These are phyloP conservation scores for Naumovozyma dairenensis DNA, from an alignment of 805 yeast species.

Conservation along the genomic window DNA sequence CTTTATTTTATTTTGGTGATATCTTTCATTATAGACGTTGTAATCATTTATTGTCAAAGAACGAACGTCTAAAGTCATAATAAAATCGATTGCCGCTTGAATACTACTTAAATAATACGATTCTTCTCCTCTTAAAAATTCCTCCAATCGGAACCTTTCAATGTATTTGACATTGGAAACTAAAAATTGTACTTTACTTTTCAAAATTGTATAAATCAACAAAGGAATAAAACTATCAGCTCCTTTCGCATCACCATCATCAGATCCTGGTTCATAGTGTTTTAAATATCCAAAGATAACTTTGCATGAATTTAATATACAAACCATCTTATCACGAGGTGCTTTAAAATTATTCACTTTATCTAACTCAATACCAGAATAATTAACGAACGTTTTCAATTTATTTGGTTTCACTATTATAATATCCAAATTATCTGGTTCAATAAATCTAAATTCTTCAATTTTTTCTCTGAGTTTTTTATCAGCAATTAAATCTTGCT, in stretches of 20 bases:
- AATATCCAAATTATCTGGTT: constrained; percentile 72
- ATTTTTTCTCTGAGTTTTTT: constrained; percentile 39
- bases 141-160: constrained; percentile 70
- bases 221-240: constrained; percentile 95
- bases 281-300: constrained; percentile 82
- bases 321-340: constrained; percentile 89
- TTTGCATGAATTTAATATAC: constrained; percentile 84
- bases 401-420: constrained; percentile 33
- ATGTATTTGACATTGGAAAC: constrained; percentile 75
- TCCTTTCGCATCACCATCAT: constrained; percentile 55
- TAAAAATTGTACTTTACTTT: constrained; percentile 54
- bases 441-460: constrained; percentile 60
- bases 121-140: constrained; percentile 75
- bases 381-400: constrained; percentile 45
- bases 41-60: constrained; percentile 52
- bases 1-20: constrained; percentile 35
- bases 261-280: too few relatives aligned
- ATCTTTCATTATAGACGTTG: constrained; percentile 46
- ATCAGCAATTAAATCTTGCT: constrained; percentile 57
- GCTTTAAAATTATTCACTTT: constrained; percentile 80
- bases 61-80: constrained; percentile 47
- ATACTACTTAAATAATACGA: constrained; percentile 86
- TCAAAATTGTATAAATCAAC: constrained; percentile 66
- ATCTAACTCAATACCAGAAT: constrained; percentile 64
- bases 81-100: constrained; percentile 78